Conservation (phyloP, 768 basidiomycete species). For the Mycena pura region DNA sequence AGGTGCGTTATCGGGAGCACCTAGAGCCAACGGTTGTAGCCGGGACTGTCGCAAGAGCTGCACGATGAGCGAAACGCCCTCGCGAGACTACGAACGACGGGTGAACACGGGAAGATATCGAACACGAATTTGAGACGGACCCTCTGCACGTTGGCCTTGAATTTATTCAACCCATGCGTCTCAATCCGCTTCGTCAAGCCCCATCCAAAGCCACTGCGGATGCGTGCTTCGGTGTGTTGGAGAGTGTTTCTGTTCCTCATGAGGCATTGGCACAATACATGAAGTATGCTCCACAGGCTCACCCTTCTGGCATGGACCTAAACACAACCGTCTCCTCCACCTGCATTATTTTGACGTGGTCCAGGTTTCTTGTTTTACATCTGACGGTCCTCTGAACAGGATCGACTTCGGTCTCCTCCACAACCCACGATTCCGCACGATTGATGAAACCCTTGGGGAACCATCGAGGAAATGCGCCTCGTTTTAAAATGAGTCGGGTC, state of each 20-base stretch:
- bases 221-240: constrained; percentile 86
- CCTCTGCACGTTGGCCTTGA: constrained; percentile 91
- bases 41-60: constrained; percentile 82
- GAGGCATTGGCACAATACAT: not conserved
- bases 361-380: constrained; percentile 87
- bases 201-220: constrained; percentile 92
- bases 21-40: constrained; percentile 61
- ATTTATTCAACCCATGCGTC: constrained; percentile 80
- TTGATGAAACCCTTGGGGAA: constrained; percentile 83
- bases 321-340: constrained; percentile 85
- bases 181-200: constrained; percentile 88
- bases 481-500: constrained; percentile 91
- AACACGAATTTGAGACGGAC: constrained; percentile 33
- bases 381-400: constrained; percentile 77
- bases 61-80: constrained; percentile 86
- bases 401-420: constrained; percentile 96
- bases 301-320: constrained; percentile 75
- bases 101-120: not conserved
- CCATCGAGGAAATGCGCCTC: constrained; percentile 92
- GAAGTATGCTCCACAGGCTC: constrained; percentile 36
- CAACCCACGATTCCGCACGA: constrained; percentile 90
- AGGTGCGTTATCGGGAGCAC: constrained; percentile 35
- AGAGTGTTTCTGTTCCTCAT: constrained; percentile 65
- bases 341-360: constrained; percentile 94
- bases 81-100: constrained; percentile 69